Base-by-base conservation (phyloP, 179 eudicot species). In the Spinacia oleracea region DNA sequence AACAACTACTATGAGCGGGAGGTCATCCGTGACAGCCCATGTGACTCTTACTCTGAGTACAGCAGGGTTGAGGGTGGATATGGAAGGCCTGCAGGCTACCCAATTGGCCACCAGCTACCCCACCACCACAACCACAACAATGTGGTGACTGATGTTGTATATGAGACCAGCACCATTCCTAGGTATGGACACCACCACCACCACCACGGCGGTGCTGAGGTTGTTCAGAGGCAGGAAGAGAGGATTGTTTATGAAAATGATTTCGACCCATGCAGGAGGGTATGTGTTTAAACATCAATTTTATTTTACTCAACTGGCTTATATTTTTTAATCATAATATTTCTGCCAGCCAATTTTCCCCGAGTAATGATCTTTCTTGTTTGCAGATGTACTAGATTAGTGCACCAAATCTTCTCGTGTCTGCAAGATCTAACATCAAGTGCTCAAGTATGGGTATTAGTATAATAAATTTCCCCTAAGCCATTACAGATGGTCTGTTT, bases 181-280 rank as follows among this genome's bases (percentile, higher is more conserved):
- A 76, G 77, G 50, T 64, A 72, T 56, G 76, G 45, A 32, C 76
- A 25, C 69, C 81, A 38, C 40, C 40, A 68, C 70, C 78, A 78
- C 79, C 79, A 60, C 73, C 79, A 35, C 29, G 79, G 79, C 3
- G 72, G 77, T 12, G 9, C 77, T 53, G 85, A 75, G 48, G 12
- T 48, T 75, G 15, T 82, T 27, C 77, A 82, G 76, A 82, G 73
- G 85, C 70, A 72, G 82, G 85, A 78, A 70, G 82, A 78, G 77
- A 70, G 76, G 50, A 70, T 78, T 25, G 8, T 71, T 32, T 63
- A 63, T 63, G 82, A 83, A 70, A 79, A 70, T 12, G 59, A 51
- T 60, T 66, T 34, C 34, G 85, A 79, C 51, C 79, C 85, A 32
- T 74, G 18, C 72, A 63, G 85, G 42, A 70, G 79, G 76, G 81